A percentile compares a stretch with the other conserved stretches of the same genome.
phyloP scores from a whole-genome alignment of 768 basidiomycete genomes.

The Panellus pusillus region DNA sequence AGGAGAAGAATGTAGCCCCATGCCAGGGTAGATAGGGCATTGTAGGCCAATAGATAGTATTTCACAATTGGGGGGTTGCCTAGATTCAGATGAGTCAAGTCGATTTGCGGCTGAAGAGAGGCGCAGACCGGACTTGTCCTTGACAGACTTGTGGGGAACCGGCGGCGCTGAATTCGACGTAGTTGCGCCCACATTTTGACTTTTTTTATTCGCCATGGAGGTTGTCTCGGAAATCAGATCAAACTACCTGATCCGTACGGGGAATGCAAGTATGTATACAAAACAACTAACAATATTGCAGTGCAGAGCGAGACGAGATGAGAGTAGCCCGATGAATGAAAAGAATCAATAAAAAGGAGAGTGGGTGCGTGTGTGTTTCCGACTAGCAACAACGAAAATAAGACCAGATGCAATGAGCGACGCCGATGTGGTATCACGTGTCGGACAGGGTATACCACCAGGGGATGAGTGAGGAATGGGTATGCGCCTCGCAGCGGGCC shows the following conservation, averaged over 20 bases:
- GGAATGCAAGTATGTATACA: conserved; percentile 17
- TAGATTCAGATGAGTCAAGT: not conserved
- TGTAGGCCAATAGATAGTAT: conserved; percentile 78
- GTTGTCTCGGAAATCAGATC: no score
- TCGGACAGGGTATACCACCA: conserved; percentile 23
- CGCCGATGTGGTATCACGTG: conserved; percentile 16
- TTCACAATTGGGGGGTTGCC: conserved; percentile 31
- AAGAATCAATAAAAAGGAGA: conserved; percentile 21
- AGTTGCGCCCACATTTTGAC: not conserved
- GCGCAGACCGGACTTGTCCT: conserved; percentile 9
- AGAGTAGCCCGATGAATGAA: conserved; percentile 18
- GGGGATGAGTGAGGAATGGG: conserved; percentile 2
- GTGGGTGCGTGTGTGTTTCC: conserved; percentile 21
- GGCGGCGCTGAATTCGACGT: conserved; percentile 13
- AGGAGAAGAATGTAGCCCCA: conserved; percentile 73
- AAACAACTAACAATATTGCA: conserved; percentile 14
- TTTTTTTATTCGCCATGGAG: conserved; percentile 20
- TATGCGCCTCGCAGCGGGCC: conserved; percentile 7
- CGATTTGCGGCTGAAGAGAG: not conserved
- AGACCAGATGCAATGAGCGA: conserved; percentile 22
- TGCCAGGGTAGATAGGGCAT: conserved; percentile 67
- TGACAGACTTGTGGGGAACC: conserved; percentile 16
- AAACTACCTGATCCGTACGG: not conserved
- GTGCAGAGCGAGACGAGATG: conserved; percentile 20
- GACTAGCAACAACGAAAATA: conserved; percentile 10